Conservation (phyloP, 2,329 filamentous ascomycete species). For the Penicillium verrucosum region DNA sequence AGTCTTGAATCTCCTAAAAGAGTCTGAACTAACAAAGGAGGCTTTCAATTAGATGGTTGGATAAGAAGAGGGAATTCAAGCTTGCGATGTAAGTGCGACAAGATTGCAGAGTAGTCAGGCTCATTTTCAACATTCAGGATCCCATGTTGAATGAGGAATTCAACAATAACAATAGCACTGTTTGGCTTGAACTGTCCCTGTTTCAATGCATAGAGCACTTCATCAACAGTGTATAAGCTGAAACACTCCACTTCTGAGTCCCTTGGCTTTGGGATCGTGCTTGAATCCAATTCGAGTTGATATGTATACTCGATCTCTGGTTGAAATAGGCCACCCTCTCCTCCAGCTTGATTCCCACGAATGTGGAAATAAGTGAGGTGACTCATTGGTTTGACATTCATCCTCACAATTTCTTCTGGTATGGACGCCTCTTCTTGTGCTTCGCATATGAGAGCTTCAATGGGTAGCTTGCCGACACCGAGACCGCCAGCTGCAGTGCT, state of each 20-base stretch:
- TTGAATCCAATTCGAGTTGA: constrained; percentile 28
- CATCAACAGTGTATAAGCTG: constrained; percentile 23
- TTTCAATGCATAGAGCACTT: constrained; percentile 26
- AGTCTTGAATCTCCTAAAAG: too few relatives aligned
- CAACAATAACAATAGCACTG: constrained; percentile 31
- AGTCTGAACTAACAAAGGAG: too few relatives aligned
- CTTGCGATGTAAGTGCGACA: constrained; percentile 29
- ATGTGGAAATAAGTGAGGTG: background rate
- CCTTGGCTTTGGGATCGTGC: constrained; percentile 22
- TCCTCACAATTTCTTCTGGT: background rate
- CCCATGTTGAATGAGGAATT: constrained; percentile 35
- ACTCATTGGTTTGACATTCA: background rate
- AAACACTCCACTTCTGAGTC: constrained; percentile 34
- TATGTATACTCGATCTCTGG: constrained; percentile 36
- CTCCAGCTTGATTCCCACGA: constrained; percentile 8
- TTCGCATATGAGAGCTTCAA: background rate
- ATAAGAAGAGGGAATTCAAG: background rate
- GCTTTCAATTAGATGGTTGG: background rate
- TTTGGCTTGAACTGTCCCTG: constrained; percentile 31
- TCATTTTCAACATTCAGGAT: constrained; percentile 31
- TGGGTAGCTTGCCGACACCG: background rate
- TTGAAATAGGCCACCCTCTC: constrained; percentile 20
- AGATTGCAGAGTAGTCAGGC: constrained; percentile 29
- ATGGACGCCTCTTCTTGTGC: background rate
- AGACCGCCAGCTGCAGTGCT: constrained; percentile 23